Base-by-base conservation (phyloP, 2,329 filamentous ascomycete species). In the Pseudogymnoascus sp. region DNA sequence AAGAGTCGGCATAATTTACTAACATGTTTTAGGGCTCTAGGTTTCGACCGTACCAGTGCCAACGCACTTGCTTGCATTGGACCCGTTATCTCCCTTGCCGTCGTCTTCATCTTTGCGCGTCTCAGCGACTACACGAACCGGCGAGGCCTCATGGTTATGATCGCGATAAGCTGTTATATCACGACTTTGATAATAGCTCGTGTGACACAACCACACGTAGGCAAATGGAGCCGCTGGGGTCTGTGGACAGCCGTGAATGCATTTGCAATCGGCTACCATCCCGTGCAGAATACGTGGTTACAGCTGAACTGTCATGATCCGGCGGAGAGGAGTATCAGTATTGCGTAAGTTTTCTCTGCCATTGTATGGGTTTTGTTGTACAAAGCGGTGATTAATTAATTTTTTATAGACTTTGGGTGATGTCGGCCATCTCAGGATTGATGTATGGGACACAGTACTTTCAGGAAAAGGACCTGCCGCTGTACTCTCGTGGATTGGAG, bases 121-220 rank as follows among this genome's bases (percentile, higher is more conserved):
- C 33, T 64, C 37, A 68, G 63, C 30, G 74, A 76, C 60, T 62
- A 63, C 16, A 68, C 68, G 1, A 69, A 68, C 11, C 70, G 69
- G 35, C 71, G 74, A 7, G 74, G 73, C 1, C 73, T 74, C 0
- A 70, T 70, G 38, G 66, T 76, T 3, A 61, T 75, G 4, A 54
- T 75, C 3, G 65, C 68, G 2, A 70, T 71, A 12, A 69, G 71
- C 4, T 76, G 75, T 73, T 73, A 71, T 50, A 65, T 76, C 2
- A 74, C 75, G 28, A 70, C 73, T 2, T 75, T 74, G 25, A 61
- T 68, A 2, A 72, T 72, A 59, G 65, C 76, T 4, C 68, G 73
- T 3, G 66, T 63, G 5, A 63, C 67, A 16, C 61, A 69, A 7
- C 69, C 33, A 39, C 50, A 57, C 14, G 69, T 66, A 5, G 58